phyloP scores from a whole-genome alignment of 768 basidiomycete genomes.

The Gloeostereum incarnatum region DNA sequence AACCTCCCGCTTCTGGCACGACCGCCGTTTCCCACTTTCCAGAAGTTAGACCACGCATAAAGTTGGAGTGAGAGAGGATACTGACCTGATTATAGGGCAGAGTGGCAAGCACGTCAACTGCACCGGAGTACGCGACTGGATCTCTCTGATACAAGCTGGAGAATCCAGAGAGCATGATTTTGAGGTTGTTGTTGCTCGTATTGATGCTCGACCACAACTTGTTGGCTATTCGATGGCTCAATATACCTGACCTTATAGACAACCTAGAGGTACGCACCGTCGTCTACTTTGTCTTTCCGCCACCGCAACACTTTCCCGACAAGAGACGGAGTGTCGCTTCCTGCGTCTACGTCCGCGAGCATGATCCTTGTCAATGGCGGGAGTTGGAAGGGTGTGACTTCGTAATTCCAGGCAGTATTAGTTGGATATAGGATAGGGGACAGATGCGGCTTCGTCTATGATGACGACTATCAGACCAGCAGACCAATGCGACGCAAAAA shows the following conservation, averaged over 20 bases:
- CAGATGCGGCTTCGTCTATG: conserved; percentile 12
- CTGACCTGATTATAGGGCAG: too few species aligned
- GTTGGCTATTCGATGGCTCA: conserved; percentile 31
- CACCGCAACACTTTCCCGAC: conserved; percentile 88
- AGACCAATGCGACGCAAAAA: neutral
- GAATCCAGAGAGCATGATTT: conserved; percentile 40
- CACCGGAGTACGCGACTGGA: too few species aligned
- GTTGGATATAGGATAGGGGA: conserved; percentile 47
- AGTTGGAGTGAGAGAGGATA: too few species aligned
- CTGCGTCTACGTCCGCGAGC: conserved; percentile 93
- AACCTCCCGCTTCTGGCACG: neutral
- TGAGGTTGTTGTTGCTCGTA: conserved; percentile 51
- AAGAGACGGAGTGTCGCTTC: conserved; percentile 91
- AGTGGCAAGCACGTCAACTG: too few species aligned
- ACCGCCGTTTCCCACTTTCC: neutral
- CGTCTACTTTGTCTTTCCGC: conserved; percentile 54
- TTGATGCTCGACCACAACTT: conserved; percentile 59
- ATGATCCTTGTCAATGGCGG: conserved; percentile 80
- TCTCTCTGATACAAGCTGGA: conserved; percentile 39
- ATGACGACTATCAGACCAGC: neutral
- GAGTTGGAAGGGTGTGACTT: conserved; percentile 61
- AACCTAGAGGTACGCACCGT: conserved; percentile 29
- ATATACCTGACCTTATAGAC: neutral
- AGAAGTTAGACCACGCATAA: too few species aligned
- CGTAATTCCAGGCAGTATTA: conserved; percentile 69